phyloP scores from a whole-genome alignment of 2,329 filamentous ascomycete species.

The Claviceps spartinae region DNA sequence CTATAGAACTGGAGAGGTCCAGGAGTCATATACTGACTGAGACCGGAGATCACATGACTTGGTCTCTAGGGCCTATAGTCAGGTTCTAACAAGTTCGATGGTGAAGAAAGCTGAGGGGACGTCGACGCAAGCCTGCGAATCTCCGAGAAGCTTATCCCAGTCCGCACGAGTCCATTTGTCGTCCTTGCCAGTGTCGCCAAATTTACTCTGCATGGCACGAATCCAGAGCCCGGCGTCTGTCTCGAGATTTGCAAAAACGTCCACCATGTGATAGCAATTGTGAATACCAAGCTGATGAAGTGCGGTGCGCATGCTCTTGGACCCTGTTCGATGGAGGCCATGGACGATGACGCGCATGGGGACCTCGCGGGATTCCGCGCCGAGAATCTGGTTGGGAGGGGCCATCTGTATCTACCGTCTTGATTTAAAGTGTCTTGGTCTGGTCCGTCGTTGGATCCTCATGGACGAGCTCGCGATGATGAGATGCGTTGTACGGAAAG shows the following conservation, averaged over 20 bases:
- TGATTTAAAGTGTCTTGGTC: too few relatives aligned
- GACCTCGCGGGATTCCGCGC: constrained; percentile 17
- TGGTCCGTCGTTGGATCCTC: too few relatives aligned
- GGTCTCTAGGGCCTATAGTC: too few relatives aligned
- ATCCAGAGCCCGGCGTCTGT: constrained; percentile 16
- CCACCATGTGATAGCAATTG: constrained; percentile 18
- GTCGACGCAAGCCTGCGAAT: constrained; percentile 38
- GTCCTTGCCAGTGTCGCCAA: constrained; percentile 12
- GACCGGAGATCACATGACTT: too few relatives aligned
- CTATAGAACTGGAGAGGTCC: too few relatives aligned
- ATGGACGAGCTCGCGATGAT: too few relatives aligned
- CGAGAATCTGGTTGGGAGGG: not conserved
- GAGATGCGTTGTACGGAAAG: too few relatives aligned
- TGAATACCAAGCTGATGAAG: constrained; percentile 15
- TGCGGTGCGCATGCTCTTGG: constrained; percentile 18
- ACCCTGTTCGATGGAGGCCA: constrained; percentile 25
- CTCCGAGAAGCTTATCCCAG: constrained; percentile 32
- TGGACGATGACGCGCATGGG: constrained; percentile 28
- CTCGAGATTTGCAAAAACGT: constrained; percentile 9
- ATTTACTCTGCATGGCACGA: constrained; percentile 20
- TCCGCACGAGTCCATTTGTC: constrained; percentile 21
- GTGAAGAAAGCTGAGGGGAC: constrained; percentile 41
- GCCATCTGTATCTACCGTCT: too few relatives aligned
- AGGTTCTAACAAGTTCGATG: too few relatives aligned
- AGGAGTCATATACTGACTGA: too few relatives aligned